Evolutionary conservation across 345 rosid genomes (phyloP), one percentile per base, ranked within the genome.

Genomic region (Cochlearia excelsa): DNA sequence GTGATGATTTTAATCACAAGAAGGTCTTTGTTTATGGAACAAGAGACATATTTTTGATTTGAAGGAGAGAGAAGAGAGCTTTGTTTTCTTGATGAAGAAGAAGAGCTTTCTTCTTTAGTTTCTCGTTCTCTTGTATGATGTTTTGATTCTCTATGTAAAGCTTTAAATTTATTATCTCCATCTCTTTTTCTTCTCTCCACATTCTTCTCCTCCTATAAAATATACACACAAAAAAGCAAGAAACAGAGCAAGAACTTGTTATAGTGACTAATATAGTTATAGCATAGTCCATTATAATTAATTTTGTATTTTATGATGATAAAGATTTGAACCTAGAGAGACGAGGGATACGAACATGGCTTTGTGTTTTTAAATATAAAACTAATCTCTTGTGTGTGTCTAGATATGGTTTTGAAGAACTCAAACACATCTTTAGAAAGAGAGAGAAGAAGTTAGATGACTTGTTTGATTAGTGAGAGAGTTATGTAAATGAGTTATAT

Each of bases 61-160:
- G 88, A 39, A 88, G 80, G 68, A 73, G 74, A 68, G 74, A 55
- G 10, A 81, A 56, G 59, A 92, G 74, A 45, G 62, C 73, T 72
- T 78, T 75, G 61, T 92, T 92, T 81, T 92, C 98, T 57, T 79
- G 81, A 33, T 64, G 76, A 29, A 88, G 98, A 61, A 86, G 77
- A 51, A 75, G 56, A 41, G 87, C 95, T 75, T 71, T 80, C 67
- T 74, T 75, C 63, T 67, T 79, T 49, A 91, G 80, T 79, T 68
- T 79, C 77, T 91, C 83, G 37, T 88, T 91, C 74, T 81, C 90
- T 68, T 71, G 59, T 30, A 78, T 78, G 65, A 92, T 83, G 68
- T 74, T 77, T 54, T 74, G 80, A 65, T 92, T 92, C 85, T 83
- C 68, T 76, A 77, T 52, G 68, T 80, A 79, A 31, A 92, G 83